A percentile compares a stretch with the other conserved stretches of the same genome.
Conservation (phyloP, 2,329 filamentous ascomycete species). For the Cadophora luteo-olivacea region DNA sequence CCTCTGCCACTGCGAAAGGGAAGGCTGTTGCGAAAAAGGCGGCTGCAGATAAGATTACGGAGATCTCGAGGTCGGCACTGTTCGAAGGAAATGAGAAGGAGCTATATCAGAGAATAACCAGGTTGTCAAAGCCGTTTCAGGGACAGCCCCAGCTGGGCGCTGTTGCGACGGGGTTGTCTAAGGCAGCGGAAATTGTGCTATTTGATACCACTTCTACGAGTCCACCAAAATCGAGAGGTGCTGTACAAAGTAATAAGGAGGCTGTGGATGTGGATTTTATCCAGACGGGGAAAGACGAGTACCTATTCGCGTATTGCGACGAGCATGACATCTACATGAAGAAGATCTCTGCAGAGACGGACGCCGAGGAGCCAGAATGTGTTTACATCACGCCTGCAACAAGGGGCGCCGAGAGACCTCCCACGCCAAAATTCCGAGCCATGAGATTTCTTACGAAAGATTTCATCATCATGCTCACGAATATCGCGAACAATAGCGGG, state of each 20-base stretch:
- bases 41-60: slow-evolving; percentile 52
- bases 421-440: slow-evolving; percentile 60
- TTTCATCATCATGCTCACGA: slow-evolving; percentile 64
- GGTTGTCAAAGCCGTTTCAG: slow-evolving; percentile 57
- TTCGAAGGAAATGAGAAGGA: slow-evolving; percentile 58
- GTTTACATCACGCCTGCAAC: slow-evolving; percentile 64
- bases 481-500: slow-evolving; percentile 64
- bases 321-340: slow-evolving; percentile 74
- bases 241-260: slow-evolving; percentile 59
- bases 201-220: slow-evolving; percentile 68
- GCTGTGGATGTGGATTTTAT: slow-evolving; percentile 75
- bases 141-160: slow-evolving; percentile 72
- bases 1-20: slow-evolving; percentile 49
- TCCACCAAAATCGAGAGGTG: slow-evolving; percentile 56
- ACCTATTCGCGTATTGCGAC: slow-evolving; percentile 79
- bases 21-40: slow-evolving; percentile 44
- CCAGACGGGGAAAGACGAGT: slow-evolving; percentile 66
- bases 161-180: slow-evolving; percentile 78
- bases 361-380: slow-evolving; percentile 54
- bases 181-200: slow-evolving; percentile 77
- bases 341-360: slow-evolving; percentile 45
- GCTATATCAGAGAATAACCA: slow-evolving; percentile 64
- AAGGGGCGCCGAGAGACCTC: slow-evolving; percentile 48
- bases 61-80: slow-evolving; percentile 58
- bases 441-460: slow-evolving; percentile 64